Base-by-base conservation (phyloP, 805 yeast genomes). In the Yarrowia hollandica region DNA sequence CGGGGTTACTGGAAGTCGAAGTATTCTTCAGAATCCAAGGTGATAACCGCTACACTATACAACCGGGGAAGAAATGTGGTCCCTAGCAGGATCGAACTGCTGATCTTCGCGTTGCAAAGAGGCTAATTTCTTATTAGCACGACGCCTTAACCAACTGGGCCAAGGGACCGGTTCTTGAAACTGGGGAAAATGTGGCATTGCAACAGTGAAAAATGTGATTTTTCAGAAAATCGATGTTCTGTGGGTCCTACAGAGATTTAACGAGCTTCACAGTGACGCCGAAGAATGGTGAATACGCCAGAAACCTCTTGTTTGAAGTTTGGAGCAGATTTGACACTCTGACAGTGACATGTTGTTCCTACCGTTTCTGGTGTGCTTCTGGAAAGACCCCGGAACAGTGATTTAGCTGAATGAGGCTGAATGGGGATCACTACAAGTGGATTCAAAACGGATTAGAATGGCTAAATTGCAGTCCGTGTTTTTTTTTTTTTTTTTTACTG, bases 41-140 rank as follows among this genome's bases (percentile, higher is more conserved):
- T 48, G 55, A 48, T 48, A 33, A 48, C 55, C 55, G 39, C 55
- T 48, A 48, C 55, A 48, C 55, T 48, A 48, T 48, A 48, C 55
- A 48, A 48, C 55, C 55, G 15, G 21, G 54, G 31, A n/a, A 15
- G 18, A 52, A 35, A 15, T 35, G 19, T 67, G 70, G 70, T 67
- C 70, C 66, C 69, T 67, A 68, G 68, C 70, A 68, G 70, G 70
- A 67, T 74, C 77, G 77, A 74, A 74, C 77, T 72, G 78, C 77
- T 74, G 78, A 74, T 74, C 78, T 75, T 73, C 74, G 77, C 77
- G 77, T 74, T 35, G 58, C 42, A 48, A 33, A 48, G 55, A 48
- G 55, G 55, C 55, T 48, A 48, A 48, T 33, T 48, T 52, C 42
- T 35, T 52, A 52, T 52, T 52, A 52, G 58, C 58, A 52, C 58